Conservation (phyloP, 2,329 filamentous ascomycete species). For the Talaromyces sp. region DNA sequence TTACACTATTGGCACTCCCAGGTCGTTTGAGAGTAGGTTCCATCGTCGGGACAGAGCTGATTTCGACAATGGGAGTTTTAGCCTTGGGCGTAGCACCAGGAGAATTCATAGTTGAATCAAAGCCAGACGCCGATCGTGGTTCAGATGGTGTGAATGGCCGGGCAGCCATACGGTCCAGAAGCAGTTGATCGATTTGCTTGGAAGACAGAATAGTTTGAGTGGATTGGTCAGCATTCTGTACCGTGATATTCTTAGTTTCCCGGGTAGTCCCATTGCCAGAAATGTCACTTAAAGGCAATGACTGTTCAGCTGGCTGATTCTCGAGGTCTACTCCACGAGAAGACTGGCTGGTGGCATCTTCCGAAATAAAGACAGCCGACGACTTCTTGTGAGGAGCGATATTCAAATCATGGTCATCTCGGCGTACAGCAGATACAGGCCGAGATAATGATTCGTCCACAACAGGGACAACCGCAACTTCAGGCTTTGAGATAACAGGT, state of each 20-base stretch:
- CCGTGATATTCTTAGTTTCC: constrained; percentile 21
- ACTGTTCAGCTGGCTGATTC: constrained; percentile 22
- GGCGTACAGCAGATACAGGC: constrained; percentile 15
- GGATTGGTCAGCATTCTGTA: constrained; percentile 60
- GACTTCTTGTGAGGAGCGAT: constrained; percentile 4
- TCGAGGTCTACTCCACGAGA: constrained; percentile 32
- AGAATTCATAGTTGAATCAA: constrained; percentile 17
- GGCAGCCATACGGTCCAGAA: constrained; percentile 50
- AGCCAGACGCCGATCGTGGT: constrained; percentile 24
- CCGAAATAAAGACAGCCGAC: constrained; percentile 50
- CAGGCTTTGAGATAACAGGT: constrained; percentile 23
- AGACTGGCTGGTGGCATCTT: constrained; percentile 59
- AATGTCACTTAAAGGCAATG: constrained; percentile 56
- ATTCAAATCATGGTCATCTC: constrained; percentile 1
- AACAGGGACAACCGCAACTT: constrained; percentile 17
- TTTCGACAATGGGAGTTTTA: constrained; percentile 23
- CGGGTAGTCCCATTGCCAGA: constrained; percentile 50
- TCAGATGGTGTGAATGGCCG: constrained; percentile 29
- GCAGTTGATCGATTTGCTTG: constrained; percentile 70
- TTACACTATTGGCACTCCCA: constrained; percentile 66
- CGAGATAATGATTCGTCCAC: constrained; percentile 18
- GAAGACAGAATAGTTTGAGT: constrained; percentile 83
- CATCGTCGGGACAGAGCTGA: constrained; percentile 25
- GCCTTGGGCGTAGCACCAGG: constrained; percentile 33
- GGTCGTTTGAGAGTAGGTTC: constrained; percentile 52